Conservation (phyloP, 2,329 filamentous ascomycete genomes). For the Colletotrichum filicis region DNA sequence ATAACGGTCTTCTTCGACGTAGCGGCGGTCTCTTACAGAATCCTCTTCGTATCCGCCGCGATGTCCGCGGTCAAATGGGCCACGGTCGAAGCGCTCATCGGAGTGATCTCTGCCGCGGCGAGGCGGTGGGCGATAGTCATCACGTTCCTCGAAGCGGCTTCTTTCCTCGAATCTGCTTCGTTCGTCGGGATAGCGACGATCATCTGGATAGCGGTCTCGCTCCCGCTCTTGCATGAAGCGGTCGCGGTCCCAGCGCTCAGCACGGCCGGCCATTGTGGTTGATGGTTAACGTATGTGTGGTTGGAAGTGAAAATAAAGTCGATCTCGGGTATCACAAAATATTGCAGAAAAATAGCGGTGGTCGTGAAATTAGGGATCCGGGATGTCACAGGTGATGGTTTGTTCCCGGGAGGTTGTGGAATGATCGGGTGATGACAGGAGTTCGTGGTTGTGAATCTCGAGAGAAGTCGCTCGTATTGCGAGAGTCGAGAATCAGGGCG, state of each 20-base stretch:
- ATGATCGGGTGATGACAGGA: conserved; percentile 27
- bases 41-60: conserved; percentile 59
- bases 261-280: conserved; percentile 43
- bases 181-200: conserved; percentile 61
- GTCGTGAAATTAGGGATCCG: neutral
- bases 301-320: neutral
- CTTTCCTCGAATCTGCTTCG: conserved; percentile 50
- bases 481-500: conserved; percentile 23
- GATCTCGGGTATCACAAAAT: conserved; percentile 21
- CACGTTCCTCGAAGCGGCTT: conserved; percentile 32
- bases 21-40: conserved; percentile 60
- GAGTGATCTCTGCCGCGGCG: conserved; percentile 57
- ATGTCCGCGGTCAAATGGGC: conserved; percentile 41
- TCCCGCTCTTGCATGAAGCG: conserved; percentile 59
- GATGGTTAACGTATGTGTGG: conserved; percentile 12
- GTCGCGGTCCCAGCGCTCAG: conserved; percentile 66
- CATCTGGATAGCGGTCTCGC: conserved; percentile 61
- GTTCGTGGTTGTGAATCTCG: conserved; percentile 8
- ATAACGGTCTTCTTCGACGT: conserved; percentile 65
- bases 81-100: conserved; percentile 61
- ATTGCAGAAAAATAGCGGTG: neutral
- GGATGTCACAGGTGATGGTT: neutral
- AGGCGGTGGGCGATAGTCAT: conserved; percentile 39
- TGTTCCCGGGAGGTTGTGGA: conserved; percentile 1
- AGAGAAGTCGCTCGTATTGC: conserved; percentile 20